phyloP scores from a whole-genome alignment of 345 rosid species.

The Cardamine resedifolia region DNA sequence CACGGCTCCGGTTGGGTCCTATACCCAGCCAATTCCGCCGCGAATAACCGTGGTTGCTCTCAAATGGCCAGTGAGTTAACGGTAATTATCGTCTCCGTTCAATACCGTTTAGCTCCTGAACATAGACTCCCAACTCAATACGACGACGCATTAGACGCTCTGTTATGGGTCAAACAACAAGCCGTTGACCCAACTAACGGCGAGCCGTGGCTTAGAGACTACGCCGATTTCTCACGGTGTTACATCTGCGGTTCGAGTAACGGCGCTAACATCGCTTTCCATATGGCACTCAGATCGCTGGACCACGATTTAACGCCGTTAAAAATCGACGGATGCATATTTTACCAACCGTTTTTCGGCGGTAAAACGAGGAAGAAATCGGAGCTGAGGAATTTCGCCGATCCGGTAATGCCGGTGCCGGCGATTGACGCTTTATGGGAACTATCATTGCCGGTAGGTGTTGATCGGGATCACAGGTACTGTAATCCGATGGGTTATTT shows the following conservation, averaged over 20 bases:
- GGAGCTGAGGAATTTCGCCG: constrained; percentile 30
- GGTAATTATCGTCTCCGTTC: constrained; percentile 34
- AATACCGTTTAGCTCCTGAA: constrained; percentile 45
- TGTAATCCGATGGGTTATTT: constrained; percentile 39
- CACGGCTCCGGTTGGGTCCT: constrained; percentile 39
- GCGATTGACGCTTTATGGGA: constrained; percentile 40
- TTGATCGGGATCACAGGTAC: constrained; percentile 41
- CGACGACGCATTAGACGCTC: constrained; percentile 41
- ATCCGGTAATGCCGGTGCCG: constrained; percentile 41
- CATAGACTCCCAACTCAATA: constrained; percentile 40
- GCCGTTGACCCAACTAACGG: constrained; percentile 30
- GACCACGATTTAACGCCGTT: constrained; percentile 38
- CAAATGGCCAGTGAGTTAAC: constrained; percentile 31
- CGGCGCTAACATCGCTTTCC: constrained; percentile 45
- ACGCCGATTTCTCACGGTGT: constrained; percentile 43
- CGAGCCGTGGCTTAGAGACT: constrained; percentile 42
- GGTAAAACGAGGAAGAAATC: constrained; percentile 34
- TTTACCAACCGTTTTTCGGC: constrained; percentile 41
- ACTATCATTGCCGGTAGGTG: constrained; percentile 33
- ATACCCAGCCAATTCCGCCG: constrained; percentile 25
- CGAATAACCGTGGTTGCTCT: constrained; percentile 18
- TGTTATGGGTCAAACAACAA: constrained; percentile 38
- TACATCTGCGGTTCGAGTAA: constrained; percentile 40
- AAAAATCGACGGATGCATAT: constrained; percentile 34
- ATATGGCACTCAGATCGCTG: constrained; percentile 31